Evolutionary conservation across 169 alveolate species (phyloP).

Genomic region (Cryptosporidium tyzzeri): DNA sequence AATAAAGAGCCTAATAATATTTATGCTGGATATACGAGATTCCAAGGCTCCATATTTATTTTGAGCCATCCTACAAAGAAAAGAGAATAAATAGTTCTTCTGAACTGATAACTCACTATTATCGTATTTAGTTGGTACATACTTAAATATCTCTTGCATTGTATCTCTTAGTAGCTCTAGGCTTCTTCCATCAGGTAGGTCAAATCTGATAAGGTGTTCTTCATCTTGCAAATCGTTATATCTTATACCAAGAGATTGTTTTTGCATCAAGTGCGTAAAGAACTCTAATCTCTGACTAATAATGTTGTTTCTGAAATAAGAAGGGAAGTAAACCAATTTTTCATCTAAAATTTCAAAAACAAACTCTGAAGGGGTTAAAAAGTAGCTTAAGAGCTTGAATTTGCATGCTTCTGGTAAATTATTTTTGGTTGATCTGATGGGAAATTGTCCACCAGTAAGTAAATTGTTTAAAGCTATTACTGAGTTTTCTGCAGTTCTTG

Average conservation of each 20-base stretch:
- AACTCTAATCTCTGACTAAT: slow-evolving; percentile 23
- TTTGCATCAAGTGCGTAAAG: background rate
- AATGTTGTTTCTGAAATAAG: slow-evolving; percentile 9
- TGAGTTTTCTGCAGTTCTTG: slow-evolving; percentile 51
- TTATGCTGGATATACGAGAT: slow-evolving; percentile 36
- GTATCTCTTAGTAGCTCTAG: slow-evolving; percentile 48
- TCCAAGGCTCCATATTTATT: slow-evolving; percentile 16
- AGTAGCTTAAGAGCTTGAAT: slow-evolving; percentile 5
- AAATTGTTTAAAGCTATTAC: slow-evolving; percentile 45
- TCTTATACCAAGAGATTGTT: background rate
- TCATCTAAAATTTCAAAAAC: slow-evolving; percentile 39
- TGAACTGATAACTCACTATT: background rate
- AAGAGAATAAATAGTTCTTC: slow-evolving; percentile 5
- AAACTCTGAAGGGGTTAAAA: slow-evolving; percentile 34
- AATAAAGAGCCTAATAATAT: slow-evolving; percentile 16
- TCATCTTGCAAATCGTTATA: slow-evolving; percentile 24
- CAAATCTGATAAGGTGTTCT: slow-evolving; percentile 34
- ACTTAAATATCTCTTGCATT: slow-evolving; percentile 46
- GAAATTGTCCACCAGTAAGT: slow-evolving; percentile 21
- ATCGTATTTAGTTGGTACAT: slow-evolving; percentile 23
- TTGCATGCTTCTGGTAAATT: background rate
- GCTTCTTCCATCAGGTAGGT: slow-evolving; percentile 62
- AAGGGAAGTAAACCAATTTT: background rate
- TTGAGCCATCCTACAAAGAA: slow-evolving; percentile 18
- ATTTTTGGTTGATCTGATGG: background rate